These are phyloP conservation scores for Barbarea vulgaris DNA, from an alignment of 345 rosid genomes.

Conservation along the genomic window DNA sequence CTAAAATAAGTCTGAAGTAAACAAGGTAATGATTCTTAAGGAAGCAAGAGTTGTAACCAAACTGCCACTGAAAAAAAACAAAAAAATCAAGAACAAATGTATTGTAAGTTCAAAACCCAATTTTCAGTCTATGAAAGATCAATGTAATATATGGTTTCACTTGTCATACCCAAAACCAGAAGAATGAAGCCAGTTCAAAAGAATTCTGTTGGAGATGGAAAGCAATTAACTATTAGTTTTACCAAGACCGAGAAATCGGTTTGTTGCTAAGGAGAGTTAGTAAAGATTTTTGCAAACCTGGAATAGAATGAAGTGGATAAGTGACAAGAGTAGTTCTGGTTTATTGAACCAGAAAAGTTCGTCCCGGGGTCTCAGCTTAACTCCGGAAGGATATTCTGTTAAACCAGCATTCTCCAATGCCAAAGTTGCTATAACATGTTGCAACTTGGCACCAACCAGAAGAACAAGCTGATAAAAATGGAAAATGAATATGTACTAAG, in stretches of 20 bases:
- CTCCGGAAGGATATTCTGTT: conserved; percentile 54
- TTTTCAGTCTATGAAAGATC: background rate
- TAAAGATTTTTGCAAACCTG: conserved; percentile 56
- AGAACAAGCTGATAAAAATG: conserved; percentile 51
- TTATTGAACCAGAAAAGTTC: conserved; percentile 97
- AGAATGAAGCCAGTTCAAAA: conserved; percentile 93
- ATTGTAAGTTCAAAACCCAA: background rate
- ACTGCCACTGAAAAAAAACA: conserved; percentile 79
- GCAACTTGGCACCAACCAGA: conserved; percentile 80
- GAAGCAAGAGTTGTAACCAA: conserved; percentile 92
- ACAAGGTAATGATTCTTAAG: conserved; percentile 71
- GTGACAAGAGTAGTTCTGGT: conserved; percentile 75
- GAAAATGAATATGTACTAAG: background rate
- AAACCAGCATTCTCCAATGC: conserved; percentile 80
- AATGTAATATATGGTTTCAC: conserved; percentile 28
- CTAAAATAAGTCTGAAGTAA: conserved; percentile 73
- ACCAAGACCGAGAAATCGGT: background rate
- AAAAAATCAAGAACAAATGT: conserved; percentile 25
- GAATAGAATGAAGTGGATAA: conserved; percentile 89
- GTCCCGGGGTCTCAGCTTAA: conserved; percentile 77
- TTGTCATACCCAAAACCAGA: conserved; percentile 90
- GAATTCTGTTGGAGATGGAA: conserved; percentile 67
- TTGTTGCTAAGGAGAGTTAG: background rate
- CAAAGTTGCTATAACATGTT: conserved; percentile 91
- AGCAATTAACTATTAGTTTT: conserved; percentile 40